Evolutionary conservation across 768 basidiomycete genomes (phyloP).

Genomic region (Podaxis sp.): DNA sequence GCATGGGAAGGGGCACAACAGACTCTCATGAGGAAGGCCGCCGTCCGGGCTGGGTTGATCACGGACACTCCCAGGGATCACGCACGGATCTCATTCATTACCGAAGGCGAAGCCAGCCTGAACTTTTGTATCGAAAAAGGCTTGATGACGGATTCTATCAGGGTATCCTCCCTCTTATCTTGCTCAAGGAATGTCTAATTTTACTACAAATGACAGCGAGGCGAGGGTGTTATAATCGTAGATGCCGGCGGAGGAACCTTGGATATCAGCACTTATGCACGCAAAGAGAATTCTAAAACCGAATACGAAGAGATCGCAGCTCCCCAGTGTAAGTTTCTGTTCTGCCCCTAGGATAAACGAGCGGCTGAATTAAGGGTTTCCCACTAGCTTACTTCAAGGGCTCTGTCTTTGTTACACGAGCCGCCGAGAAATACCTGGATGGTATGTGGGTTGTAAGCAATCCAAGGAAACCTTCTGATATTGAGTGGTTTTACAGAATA

Average conservation of each 20-base stretch:
- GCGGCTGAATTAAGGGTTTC: too few relatives aligned
- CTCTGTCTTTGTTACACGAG: slow-evolving; percentile 41
- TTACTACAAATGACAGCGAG: slow-evolving; percentile 27
- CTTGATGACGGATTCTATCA: slow-evolving; percentile 33
- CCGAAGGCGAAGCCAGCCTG: slow-evolving; percentile 60
- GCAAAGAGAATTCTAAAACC: slow-evolving; percentile 22
- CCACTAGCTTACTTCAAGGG: slow-evolving; percentile 42
- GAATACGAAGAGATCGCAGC: slow-evolving; percentile 42
- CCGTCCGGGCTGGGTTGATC: slow-evolving; percentile 48
- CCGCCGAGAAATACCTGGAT: slow-evolving; percentile 34
- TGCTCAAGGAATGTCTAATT: neutral
- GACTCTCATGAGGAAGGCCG: slow-evolving; percentile 49
- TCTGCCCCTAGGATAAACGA: neutral
- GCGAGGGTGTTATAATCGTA: slow-evolving; percentile 47
- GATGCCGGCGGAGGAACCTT: slow-evolving; percentile 63
- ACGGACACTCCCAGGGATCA: slow-evolving; percentile 33
- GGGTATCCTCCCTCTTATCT: slow-evolving; percentile 19
- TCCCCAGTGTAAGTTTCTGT: slow-evolving; percentile 29
- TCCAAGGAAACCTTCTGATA: neutral
- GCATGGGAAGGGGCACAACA: slow-evolving; percentile 63
- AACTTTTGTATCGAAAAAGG: slow-evolving; percentile 53
- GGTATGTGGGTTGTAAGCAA: slow-evolving; percentile 24
- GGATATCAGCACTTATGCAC: slow-evolving; percentile 53
- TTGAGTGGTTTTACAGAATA: slow-evolving; percentile 25
- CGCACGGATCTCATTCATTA: slow-evolving; percentile 48